Conservation (phyloP, 1,284 basidiomycete genomes). For the Rhodofomes roseus region DNA sequence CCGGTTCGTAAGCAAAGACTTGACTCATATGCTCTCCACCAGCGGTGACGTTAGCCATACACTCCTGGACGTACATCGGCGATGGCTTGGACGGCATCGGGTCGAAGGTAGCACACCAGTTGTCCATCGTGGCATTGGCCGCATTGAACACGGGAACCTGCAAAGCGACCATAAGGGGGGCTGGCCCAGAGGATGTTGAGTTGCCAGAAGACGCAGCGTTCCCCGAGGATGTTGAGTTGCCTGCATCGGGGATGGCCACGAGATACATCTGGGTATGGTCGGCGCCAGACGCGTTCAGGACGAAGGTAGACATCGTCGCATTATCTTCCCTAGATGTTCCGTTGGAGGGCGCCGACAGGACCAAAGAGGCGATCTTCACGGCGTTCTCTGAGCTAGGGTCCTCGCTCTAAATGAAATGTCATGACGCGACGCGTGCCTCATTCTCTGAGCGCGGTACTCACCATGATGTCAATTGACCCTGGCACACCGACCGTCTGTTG, state of each 20-base stretch:
- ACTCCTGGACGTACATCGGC: slow-evolving; percentile 47
- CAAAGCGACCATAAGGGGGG: slow-evolving; percentile 38
- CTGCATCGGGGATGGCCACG: slow-evolving; percentile 24
- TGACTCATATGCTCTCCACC: slow-evolving; percentile 45
- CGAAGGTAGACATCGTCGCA: slow-evolving; percentile 31
- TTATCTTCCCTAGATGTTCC: slow-evolving; percentile 6
- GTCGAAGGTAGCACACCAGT: slow-evolving; percentile 62
- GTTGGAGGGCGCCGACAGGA: slow-evolving; percentile 30
- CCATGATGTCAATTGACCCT: slow-evolving; percentile 49
- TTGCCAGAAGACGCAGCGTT: slow-evolving; percentile 15
- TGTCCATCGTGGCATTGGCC: slow-evolving; percentile 30
- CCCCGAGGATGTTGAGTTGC: slow-evolving; percentile 9
- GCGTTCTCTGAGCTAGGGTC: slow-evolving; percentile 25
- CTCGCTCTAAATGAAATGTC: slow-evolving; percentile 20
- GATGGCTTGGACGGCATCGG: slow-evolving; percentile 43
- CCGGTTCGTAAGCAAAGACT: slow-evolving; percentile 50
- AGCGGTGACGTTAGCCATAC: slow-evolving; percentile 24
- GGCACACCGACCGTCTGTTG: slow-evolving; percentile 25
- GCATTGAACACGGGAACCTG: slow-evolving; percentile 43
- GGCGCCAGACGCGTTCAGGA: slow-evolving; percentile 52
- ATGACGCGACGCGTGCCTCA: not conserved
- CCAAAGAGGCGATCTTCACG: slow-evolving; percentile 44
- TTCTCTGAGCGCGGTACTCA: slow-evolving; percentile 20
- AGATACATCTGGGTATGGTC: slow-evolving; percentile 51
- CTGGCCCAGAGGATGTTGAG: slow-evolving; percentile 12